Percentiles rank a stretch among this genome's conserved stretches.
These are phyloP conservation scores for Lactifluus volemus DNA, from an alignment of 768 basidiomycete species.

Conservation along the genomic window DNA sequence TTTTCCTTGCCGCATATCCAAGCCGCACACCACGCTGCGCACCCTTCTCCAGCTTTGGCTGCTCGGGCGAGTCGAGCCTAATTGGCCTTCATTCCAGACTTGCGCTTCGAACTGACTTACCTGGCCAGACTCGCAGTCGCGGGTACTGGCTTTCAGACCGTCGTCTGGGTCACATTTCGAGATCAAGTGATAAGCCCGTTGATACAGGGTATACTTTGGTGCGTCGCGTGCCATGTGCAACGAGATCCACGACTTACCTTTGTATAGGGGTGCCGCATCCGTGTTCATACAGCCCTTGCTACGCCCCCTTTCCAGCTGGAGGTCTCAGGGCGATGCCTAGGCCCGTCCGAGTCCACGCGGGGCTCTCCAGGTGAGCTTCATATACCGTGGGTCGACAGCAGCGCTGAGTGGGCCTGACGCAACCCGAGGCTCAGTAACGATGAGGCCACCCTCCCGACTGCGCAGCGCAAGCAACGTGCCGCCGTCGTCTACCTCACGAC, in stretches of 20 bases:
- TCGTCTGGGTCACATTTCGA: conserved; percentile 54
- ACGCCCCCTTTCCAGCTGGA: not conserved
- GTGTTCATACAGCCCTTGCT: conserved; percentile 7
- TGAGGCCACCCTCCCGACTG: too few relatives aligned
- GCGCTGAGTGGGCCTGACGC: too few relatives aligned
- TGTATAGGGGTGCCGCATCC: conserved; percentile 4
- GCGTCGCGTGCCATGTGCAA: conserved; percentile 20
- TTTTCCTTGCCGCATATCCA: too few relatives aligned
- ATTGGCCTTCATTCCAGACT: conserved; percentile 44
- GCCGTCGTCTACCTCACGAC: too few relatives aligned
- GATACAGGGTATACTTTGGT: conserved; percentile 62
- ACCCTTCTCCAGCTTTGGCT: too few relatives aligned
- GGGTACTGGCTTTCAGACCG: conserved; percentile 47
- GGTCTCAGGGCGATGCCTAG: not conserved
- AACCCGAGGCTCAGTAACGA: too few relatives aligned
- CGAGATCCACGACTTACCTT: not conserved
- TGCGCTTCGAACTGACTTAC: conserved; percentile 71
- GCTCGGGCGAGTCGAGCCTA: too few relatives aligned
- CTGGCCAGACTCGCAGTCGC: conserved; percentile 47
- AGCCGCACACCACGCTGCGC: too few relatives aligned
- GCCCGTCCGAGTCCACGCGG: too few relatives aligned
- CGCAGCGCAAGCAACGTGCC: too few relatives aligned
- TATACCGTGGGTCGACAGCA: too few relatives aligned
- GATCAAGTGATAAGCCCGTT: conserved; percentile 65
- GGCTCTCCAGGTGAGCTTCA: too few relatives aligned